A percentile compares a stretch with the other conserved stretches of the same genome.
These are phyloP conservation scores for Lecanicillium sp. DNA, from an alignment of 2,329 filamentous ascomycete species.

Conservation along the genomic window DNA sequence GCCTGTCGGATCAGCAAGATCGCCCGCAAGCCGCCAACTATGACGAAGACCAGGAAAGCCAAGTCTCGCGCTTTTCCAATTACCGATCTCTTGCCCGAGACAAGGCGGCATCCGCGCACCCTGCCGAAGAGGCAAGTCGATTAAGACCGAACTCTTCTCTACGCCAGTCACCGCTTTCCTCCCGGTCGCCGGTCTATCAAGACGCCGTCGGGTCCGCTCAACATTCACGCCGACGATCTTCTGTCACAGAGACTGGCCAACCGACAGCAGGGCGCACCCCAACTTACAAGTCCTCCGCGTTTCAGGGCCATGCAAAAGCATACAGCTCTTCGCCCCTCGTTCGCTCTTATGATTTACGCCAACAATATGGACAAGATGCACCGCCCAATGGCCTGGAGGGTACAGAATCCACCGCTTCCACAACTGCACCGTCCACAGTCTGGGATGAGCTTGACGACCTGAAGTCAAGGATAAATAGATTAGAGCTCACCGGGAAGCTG, in stretches of 20 bases:
- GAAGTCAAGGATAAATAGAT: conserved; percentile 82
- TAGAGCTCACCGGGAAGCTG: conserved; percentile 84
- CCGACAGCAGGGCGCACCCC: conserved; percentile 32
- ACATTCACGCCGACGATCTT: conserved; percentile 30
- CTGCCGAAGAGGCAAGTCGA: conserved; percentile 28
- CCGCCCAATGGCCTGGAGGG: conserved; percentile 46
- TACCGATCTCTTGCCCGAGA: conserved; percentile 37
- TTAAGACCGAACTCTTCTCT: conserved; percentile 22
- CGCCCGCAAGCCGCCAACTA: conserved; percentile 27
- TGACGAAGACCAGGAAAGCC: conserved; percentile 36
- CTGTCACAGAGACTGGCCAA: conserved; percentile 39
- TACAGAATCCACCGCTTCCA: conserved; percentile 82
- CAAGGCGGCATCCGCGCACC: conserved; percentile 30
- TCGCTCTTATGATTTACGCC: conserved; percentile 27
- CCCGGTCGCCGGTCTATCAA: conserved; percentile 39
- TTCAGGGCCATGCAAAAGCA: conserved; percentile 21
- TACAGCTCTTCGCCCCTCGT: conserved; percentile 57
- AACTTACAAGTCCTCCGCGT: conserved; percentile 29
- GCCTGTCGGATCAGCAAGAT: conserved; percentile 51
- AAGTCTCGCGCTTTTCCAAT: conserved; percentile 32
- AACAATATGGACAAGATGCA: conserved; percentile 18
- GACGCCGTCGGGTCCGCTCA: conserved; percentile 27
- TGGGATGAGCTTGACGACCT: conserved; percentile 97
- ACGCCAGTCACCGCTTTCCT: conserved; percentile 39
- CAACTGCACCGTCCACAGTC: conserved; percentile 82